These are phyloP conservation scores for Hypholoma sublateritium DNA, from an alignment of 768 basidiomycete genomes.

Conservation along the genomic window DNA sequence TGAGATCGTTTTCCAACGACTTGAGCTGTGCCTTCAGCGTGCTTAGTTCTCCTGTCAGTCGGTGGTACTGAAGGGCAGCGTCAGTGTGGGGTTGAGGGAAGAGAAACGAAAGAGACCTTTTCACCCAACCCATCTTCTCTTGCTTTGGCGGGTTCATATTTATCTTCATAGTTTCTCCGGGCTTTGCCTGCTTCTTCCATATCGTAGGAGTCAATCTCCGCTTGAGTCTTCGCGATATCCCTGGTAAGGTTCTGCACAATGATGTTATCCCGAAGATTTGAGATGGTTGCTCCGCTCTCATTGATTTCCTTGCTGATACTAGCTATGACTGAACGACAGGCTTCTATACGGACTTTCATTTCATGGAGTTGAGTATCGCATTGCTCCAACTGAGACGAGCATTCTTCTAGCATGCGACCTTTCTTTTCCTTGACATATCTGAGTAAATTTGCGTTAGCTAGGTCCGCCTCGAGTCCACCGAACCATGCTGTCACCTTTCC, in stretches of 20 bases:
- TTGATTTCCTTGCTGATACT: conserved; percentile 77
- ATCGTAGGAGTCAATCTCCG: conserved; percentile 73
- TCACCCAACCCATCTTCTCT: conserved; percentile 72
- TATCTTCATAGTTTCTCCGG: conserved; percentile 79
- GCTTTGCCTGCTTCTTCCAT: conserved; percentile 87
- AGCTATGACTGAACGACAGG: conserved; percentile 42
- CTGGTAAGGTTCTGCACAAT: conserved; percentile 67
- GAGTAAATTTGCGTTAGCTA: conserved; percentile 1
- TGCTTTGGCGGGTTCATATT: conserved; percentile 70
- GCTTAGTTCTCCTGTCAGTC: conserved; percentile 79
- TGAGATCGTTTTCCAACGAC: conserved; percentile 66
- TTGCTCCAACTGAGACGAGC: conserved; percentile 50
- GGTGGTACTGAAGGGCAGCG: conserved; percentile 56
- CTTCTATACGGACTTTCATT: conserved; percentile 36
- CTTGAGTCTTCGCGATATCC: conserved; percentile 66
- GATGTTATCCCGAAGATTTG: conserved; percentile 81
- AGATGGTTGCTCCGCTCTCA: conserved; percentile 65
- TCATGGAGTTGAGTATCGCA: conserved; percentile 37
- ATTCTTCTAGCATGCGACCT: conserved; percentile 58
- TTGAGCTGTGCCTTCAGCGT: conserved; percentile 68
- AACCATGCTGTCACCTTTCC: conserved; percentile 50
- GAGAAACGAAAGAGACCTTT: conserved; percentile 41
- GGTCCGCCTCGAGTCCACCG: background rate
- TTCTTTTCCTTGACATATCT: conserved; percentile 79
- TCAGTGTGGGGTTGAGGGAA: background rate